Evolutionary conservation across 257 asterid genomes (phyloP).

Genomic region (Avicennia marina): DNA sequence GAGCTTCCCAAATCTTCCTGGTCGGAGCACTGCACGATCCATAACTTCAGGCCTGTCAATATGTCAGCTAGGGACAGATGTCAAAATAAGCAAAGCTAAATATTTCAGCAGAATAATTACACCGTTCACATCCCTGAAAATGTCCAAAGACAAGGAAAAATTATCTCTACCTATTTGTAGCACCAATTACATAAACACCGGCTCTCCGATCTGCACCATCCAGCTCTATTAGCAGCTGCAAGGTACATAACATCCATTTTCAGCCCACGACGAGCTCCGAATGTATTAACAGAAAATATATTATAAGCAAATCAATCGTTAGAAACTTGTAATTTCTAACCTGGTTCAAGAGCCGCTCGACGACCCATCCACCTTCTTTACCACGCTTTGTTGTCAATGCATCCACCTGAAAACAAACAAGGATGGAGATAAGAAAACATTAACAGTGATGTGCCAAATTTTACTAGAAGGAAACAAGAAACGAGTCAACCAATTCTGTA

Average conservation of each 20-base stretch:
- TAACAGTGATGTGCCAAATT: too few relatives aligned
- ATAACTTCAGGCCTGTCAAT: conserved; percentile 69
- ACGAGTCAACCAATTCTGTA: too few relatives aligned
- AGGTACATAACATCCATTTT: not conserved
- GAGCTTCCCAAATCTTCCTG: conserved; percentile 77
- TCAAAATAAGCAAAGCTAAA: too few relatives aligned
- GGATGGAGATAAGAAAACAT: too few relatives aligned
- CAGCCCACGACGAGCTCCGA: too few relatives aligned
- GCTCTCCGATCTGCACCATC: conserved; percentile 74
- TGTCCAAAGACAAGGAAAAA: not conserved
- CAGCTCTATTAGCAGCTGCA: conserved; percentile 78
- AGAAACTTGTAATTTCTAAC: too few relatives aligned
- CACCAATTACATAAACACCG: conserved; percentile 84
- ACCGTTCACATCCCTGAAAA: too few relatives aligned
- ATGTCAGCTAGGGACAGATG: too few relatives aligned
- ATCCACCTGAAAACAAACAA: conserved; percentile 56
- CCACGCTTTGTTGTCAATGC: conserved; percentile 74
- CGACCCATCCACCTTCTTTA: conserved; percentile 75
- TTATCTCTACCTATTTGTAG: conserved; percentile 69
- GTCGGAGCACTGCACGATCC: conserved; percentile 74
- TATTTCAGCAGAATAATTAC: too few relatives aligned
- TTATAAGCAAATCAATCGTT: too few relatives aligned
- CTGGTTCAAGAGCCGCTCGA: conserved; percentile 56
- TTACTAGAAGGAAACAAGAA: not conserved
- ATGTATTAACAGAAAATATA: too few relatives aligned